phyloP scores from a whole-genome alignment of 225 moss, liverwort and hornwort species.

The Ulota crispa region DNA sequence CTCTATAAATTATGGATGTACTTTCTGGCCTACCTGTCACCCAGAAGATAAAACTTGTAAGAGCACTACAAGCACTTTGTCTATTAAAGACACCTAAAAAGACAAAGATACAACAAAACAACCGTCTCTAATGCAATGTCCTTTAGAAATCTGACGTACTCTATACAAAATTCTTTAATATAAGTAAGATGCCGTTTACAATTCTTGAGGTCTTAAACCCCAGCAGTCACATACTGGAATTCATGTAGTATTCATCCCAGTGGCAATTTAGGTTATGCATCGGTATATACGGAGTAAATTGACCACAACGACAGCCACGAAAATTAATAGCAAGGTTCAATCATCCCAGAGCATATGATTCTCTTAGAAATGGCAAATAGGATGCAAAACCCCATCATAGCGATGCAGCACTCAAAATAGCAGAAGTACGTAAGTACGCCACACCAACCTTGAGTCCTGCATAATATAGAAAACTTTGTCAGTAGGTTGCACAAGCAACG shows the following conservation, averaged over 20 bases:
- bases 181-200: not conserved
- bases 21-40: slow-evolving; percentile 59
- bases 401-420: slow-evolving; percentile 19
- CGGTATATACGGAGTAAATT: not conserved
- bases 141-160: slow-evolving; percentile 5
- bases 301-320: slow-evolving; percentile 2
- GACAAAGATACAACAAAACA: not conserved
- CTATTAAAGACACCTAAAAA: not conserved
- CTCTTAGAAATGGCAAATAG: slow-evolving; percentile 18
- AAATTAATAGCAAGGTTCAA: not conserved
- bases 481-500: slow-evolving; percentile 21
- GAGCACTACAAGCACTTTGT: slow-evolving; percentile 10
- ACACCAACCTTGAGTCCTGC: slow-evolving; percentile 66
- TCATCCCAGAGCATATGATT: slow-evolving; percentile 20
- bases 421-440: slow-evolving; percentile 25
- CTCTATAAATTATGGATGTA: slow-evolving; percentile 59
- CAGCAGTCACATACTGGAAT: not conserved
- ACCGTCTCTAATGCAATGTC: not conserved
- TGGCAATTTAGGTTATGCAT: not conserved
- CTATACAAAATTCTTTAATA: not conserved
- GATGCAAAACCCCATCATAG: slow-evolving; percentile 22
- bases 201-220: slow-evolving; percentile 4
- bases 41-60: slow-evolving; percentile 25
- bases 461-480: slow-evolving; percentile 25
- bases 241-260: not conserved